Evolutionary conservation across 257 asterid genomes (phyloP).

Genomic region (Jasminum sambac): DNA sequence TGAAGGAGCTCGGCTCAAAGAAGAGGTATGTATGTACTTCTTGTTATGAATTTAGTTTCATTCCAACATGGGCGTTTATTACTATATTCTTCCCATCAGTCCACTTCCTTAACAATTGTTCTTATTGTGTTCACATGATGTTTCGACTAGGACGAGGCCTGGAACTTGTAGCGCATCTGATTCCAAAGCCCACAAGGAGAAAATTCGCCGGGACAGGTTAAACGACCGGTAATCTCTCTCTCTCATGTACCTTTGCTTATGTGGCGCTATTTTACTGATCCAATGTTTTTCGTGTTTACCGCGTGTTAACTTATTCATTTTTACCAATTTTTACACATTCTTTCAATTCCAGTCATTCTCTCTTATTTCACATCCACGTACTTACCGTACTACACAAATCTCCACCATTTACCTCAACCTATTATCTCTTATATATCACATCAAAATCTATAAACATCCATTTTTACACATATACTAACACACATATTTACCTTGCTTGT

Average conservation of each 20-base stretch:
- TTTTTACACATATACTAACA: too few species aligned
- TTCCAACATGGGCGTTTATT: not conserved
- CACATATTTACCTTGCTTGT: conserved; percentile 14
- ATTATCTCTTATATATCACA: too few species aligned
- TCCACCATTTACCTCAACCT: too few species aligned
- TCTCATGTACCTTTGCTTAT: not conserved
- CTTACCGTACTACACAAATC: too few species aligned
- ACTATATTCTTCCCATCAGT: not conserved
- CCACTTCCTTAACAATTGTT: not conserved
- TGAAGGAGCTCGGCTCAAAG: conserved; percentile 41
- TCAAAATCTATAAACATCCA: too few species aligned
- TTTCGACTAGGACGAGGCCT: conserved; percentile 36
- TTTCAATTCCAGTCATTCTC: too few species aligned
- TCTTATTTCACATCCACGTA: too few species aligned
- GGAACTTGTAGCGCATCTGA: conserved; percentile 44
- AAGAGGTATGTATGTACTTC: conserved; percentile 39
- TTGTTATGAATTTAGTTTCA: not conserved
- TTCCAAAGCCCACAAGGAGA: conserved; percentile 63
- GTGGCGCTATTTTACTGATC: conserved; percentile 1
- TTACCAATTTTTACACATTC: too few species aligned
- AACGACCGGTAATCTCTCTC: conserved; percentile 50
- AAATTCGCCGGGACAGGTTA: conserved; percentile 58
- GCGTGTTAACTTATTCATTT: too few species aligned
- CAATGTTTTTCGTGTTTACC: not conserved
- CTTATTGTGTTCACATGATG: not conserved